Percentiles rank a stretch among this genome's conserved stretches.
Conservation (phyloP, 371 early-diverging fungal genomes). For the Mucor saturninus region DNA sequence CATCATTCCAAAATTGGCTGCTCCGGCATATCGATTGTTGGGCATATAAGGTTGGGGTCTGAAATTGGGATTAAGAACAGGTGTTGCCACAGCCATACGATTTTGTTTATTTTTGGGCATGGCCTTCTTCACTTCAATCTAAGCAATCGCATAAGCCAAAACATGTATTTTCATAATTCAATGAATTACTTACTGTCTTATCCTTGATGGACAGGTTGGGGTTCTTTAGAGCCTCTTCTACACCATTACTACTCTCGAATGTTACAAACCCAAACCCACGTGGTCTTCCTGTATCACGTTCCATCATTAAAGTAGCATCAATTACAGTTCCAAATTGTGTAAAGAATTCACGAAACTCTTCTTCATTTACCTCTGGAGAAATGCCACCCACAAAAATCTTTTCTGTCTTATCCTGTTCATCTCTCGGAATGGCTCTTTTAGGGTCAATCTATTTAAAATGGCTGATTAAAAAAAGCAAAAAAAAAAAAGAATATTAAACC, state of each 20-base stretch:
- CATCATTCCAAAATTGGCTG: constrained; percentile 22
- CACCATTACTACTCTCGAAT: constrained; percentile 71
- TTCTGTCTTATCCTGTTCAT: constrained; percentile 78
- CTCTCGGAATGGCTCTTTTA: constrained; percentile 85
- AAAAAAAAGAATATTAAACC: neutral
- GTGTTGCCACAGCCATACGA: constrained; percentile 2
- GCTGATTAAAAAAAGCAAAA: neutral
- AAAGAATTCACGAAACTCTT: constrained; percentile 80
- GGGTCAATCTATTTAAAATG: constrained; percentile 75
- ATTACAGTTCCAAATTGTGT: constrained; percentile 75
- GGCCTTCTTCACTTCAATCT: constrained; percentile 73
- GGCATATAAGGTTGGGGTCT: constrained; percentile 44
- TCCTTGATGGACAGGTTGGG: constrained; percentile 58
- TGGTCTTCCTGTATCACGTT: constrained; percentile 77
- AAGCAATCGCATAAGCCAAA: neutral
- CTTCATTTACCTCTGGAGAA: constrained; percentile 79
- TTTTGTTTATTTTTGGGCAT: constrained; percentile 57
- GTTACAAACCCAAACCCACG: constrained; percentile 86
- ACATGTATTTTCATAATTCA: neutral
- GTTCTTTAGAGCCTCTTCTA: constrained; percentile 60
- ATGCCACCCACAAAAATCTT: constrained; percentile 94
- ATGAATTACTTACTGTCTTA: constrained; percentile 53
- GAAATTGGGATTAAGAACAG: constrained; percentile 32
- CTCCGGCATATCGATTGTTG: constrained; percentile 50
- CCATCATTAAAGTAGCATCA: constrained; percentile 80